Evolutionary conservation across 345 rosid genomes (phyloP), one percentile per base, ranked within the genome.

Genomic region (Ceriops zippeliana): DNA sequence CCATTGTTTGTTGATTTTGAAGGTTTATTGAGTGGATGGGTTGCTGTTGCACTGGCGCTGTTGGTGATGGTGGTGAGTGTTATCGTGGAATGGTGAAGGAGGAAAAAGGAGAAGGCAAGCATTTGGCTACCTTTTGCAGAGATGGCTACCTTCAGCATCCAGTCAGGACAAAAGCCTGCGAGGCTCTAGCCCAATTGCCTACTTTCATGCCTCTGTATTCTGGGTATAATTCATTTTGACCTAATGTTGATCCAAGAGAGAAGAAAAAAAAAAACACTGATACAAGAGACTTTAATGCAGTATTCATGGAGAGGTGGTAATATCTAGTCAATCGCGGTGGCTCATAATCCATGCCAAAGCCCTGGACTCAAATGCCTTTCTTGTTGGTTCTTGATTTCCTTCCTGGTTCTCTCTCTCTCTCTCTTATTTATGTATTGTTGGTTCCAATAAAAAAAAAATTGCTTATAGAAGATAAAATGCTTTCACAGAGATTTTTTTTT

Each of bases 1-100:
- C 59, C 24, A 56, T 56, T 22, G 4, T 56, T 56, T 31, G 46
- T 5, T 70, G 58, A 42, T 52, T 31, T 56, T 37, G 63, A 70
- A 93, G 97, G 90, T 89, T 85, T 70, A 68, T 93, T 11, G 91
- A 87, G 59, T 87, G 96, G 98, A 70, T 81, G 58, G 96, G 84
- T 62, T 93, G 98, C 70, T 87, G 97, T 64, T 93, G 97, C 69
- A 72, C 84, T 72, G 91, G 77, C 6, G 70, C 60, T 24, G 52
- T 77, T 46, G 58, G 21, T 67, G 72, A 57, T 24, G 15, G 13
- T 9, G 49, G 49, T 42, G 49, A 42, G 49, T 42, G 5, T 3
- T 5, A 56, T 30, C 22, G 1, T 56, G 28, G 54, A 26, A 76
- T 74, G 22, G 82, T 73, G 27, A 84, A 79, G 51, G 73, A 66